Conservation (phyloP, 202 grass and related monocot species). For the Tripidium arundinaceum region DNA sequence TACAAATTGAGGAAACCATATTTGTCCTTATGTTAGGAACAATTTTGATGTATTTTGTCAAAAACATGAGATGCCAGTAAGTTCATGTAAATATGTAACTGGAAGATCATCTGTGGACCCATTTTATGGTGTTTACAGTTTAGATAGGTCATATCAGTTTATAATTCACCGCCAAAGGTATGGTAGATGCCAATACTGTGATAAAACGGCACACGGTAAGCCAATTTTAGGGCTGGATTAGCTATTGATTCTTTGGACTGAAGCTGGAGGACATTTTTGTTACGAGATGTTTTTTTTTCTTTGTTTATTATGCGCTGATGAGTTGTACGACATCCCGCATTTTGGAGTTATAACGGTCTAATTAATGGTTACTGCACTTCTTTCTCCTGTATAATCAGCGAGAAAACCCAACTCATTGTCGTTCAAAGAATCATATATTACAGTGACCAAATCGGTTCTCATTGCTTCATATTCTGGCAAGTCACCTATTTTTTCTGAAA, state of each 20-base stretch:
- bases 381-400: background rate
- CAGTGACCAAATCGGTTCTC: conserved; percentile 42
- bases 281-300: too few species aligned
- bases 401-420: conserved; percentile 62
- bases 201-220: background rate
- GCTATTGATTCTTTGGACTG: too few species aligned
- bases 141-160: too few species aligned
- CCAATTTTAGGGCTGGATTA: background rate
- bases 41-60: background rate
- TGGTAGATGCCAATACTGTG: background rate
- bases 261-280: too few species aligned
- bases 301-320: too few species aligned
- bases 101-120: background rate
- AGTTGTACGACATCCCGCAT: too few species aligned
- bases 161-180: background rate
- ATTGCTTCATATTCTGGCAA: conserved; percentile 49
- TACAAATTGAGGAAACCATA: background rate
- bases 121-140: background rate
- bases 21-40: background rate
- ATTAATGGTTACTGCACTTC: background rate
- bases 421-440: conserved; percentile 63
- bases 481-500: conserved; percentile 51
- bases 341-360: background rate
- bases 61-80: background rate
- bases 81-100: background rate